These are phyloP conservation scores for Colletotrichum brevisporum DNA, from an alignment of 2,329 filamentous ascomycete genomes.

Conservation along the genomic window DNA sequence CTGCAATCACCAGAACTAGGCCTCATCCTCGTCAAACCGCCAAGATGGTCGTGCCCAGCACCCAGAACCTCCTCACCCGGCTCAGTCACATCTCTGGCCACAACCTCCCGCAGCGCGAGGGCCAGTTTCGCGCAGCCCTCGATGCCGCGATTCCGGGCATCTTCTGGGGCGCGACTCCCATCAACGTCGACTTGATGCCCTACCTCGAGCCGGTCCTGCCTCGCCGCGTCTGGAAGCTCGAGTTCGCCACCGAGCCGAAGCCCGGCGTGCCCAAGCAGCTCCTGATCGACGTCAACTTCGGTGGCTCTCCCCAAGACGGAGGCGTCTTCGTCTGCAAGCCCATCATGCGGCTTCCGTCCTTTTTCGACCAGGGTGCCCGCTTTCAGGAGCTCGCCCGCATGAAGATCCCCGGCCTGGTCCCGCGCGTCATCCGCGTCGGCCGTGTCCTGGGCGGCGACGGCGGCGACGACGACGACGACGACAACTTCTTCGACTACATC, in stretches of 20 bases:
- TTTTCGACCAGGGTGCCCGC: background rate
- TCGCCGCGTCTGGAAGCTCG: slow-evolving; percentile 8
- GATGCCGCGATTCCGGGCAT: background rate
- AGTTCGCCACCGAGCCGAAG: slow-evolving; percentile 11
- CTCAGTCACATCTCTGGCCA: background rate
- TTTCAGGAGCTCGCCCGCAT: slow-evolving; percentile 14
- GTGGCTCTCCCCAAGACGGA: background rate
- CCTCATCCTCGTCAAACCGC: background rate
- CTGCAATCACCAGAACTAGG: background rate
- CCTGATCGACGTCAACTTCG: slow-evolving; percentile 14
- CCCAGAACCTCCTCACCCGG: background rate
- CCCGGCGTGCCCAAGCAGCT: slow-evolving; percentile 19
- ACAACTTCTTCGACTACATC: slow-evolving; percentile 9
- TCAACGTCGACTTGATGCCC: background rate
- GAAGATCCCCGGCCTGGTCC: slow-evolving; percentile 2
- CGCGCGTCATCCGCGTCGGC: slow-evolving; percentile 17
- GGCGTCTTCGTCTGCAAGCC: slow-evolving; percentile 11
- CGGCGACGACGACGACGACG: background rate
- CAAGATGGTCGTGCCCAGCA: slow-evolving; percentile 16
- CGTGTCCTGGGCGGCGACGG: background rate
- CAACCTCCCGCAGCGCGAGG: background rate
- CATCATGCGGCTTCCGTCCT: background rate
- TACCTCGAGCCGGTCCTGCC: slow-evolving; percentile 2
- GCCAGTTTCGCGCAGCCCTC: background rate
- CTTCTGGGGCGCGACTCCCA: slow-evolving; percentile 7